phyloP scores from a whole-genome alignment of 345 rosid species.

The Corchorus olitorius region DNA sequence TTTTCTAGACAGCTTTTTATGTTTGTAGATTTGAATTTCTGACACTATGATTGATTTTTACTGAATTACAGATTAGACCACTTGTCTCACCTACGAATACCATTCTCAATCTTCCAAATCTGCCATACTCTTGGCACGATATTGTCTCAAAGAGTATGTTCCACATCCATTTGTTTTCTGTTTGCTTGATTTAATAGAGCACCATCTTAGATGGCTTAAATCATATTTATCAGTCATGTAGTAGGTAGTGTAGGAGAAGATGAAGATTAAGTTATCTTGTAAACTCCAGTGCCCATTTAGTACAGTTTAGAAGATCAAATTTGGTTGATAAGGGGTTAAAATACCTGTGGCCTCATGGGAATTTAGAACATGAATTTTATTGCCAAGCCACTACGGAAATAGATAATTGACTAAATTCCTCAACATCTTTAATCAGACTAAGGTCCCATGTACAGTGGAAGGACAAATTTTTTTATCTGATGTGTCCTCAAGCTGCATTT shows the following conservation, averaged over 20 bases:
- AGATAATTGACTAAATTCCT: neutral
- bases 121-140: slow-evolving; percentile 95
- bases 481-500: neutral
- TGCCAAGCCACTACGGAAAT: neutral
- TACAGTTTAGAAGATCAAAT: neutral
- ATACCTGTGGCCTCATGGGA: neutral
- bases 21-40: neutral
- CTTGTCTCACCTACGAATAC: slow-evolving; percentile 71
- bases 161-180: slow-evolving; percentile 2
- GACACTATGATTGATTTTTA: slow-evolving; percentile 15
- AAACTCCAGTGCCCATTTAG: slow-evolving; percentile 2
- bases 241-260: neutral
- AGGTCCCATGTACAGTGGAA: neutral
- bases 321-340: neutral
- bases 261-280: neutral
- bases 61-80: slow-evolving; percentile 74
- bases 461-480: neutral
- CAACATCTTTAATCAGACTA: neutral
- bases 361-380: neutral
- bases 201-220: neutral
- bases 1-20: neutral
- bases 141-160: slow-evolving; percentile 78
- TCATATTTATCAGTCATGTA: neutral
- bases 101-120: slow-evolving; percentile 45
- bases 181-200: neutral